Conservation (phyloP, 257 asterid species). For the Salvia hispanica region DNA sequence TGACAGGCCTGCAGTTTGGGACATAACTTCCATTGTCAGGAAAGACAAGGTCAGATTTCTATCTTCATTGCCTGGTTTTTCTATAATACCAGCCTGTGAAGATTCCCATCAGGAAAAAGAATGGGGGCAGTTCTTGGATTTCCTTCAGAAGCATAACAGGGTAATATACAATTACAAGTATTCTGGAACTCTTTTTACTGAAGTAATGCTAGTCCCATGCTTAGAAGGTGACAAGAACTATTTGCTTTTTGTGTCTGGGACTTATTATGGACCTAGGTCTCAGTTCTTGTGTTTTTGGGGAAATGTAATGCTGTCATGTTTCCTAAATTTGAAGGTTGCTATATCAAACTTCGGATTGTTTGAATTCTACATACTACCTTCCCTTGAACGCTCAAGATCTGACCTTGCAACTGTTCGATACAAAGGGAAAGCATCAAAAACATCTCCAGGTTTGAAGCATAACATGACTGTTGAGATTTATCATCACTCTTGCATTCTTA, state of each 20-base stretch:
- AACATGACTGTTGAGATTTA: constrained; percentile 39
- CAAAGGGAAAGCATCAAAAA: constrained; percentile 34
- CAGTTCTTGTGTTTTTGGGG: not conserved
- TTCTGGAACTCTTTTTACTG: constrained; percentile 23
- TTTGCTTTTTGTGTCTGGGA: not conserved
- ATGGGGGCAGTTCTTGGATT: constrained; percentile 53
- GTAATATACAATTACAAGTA: constrained; percentile 39
- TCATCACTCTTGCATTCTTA: constrained; percentile 16
- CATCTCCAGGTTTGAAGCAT: constrained; percentile 24
- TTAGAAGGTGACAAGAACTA: not conserved
- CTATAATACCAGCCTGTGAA: constrained; percentile 50
- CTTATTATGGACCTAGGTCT: not conserved
- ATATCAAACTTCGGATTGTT: constrained; percentile 41
- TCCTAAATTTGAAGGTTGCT: constrained; percentile 57
- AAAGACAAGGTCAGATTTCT: constrained; percentile 33
- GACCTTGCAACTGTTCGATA: constrained; percentile 39
- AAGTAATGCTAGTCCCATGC: not conserved
- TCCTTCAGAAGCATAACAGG: constrained; percentile 45
- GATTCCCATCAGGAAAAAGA: constrained; percentile 56
- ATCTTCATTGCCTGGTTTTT: constrained; percentile 43
- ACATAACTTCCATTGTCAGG: constrained; percentile 37
- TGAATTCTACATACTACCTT: constrained; percentile 55
- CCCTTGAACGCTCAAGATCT: constrained; percentile 36
- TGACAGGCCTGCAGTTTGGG: constrained; percentile 57
- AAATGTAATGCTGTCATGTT: constrained; percentile 17